Conservation (phyloP, 169 alveolate genomes). For the Eimeria acervulina region DNA sequence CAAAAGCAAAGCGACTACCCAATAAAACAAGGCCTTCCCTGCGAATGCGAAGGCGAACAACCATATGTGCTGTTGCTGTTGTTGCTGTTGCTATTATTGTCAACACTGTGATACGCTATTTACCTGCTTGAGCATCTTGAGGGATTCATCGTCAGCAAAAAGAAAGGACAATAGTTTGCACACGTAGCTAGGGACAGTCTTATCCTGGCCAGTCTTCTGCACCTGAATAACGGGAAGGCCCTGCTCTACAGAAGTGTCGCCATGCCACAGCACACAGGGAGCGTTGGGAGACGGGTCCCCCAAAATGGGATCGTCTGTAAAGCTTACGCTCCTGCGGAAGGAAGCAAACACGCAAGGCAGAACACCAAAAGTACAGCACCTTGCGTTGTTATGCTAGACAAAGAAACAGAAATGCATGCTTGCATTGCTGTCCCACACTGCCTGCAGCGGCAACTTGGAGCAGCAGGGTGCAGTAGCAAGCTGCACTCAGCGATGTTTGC, state of each 20-base stretch:
- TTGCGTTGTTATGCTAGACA: no score
- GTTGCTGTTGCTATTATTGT: neutral
- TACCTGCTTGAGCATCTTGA: conserved; percentile 79
- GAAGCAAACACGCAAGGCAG: neutral
- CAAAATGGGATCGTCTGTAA: conserved; percentile 75
- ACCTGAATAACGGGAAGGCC: conserved; percentile 77
- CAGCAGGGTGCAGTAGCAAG: neutral
- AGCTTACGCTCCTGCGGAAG: conserved; percentile 66
- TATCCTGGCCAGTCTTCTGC: conserved; percentile 39
- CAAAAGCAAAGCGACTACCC: neutral
- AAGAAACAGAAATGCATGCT: neutral
- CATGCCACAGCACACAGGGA: conserved; percentile 79
- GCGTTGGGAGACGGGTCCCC: conserved; percentile 79
- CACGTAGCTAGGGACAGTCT: conserved; percentile 54
- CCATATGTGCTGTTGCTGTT: neutral
- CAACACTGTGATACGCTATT: neutral
- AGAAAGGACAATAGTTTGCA: conserved; percentile 76
- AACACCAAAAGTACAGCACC: neutral
- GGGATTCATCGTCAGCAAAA: conserved; percentile 82
- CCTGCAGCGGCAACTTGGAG: no score
- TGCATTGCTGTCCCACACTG: no score
- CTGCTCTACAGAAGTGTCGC: conserved; percentile 71
- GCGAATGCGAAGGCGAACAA: no score
- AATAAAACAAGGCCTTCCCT: no score
- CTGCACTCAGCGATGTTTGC: no score